phyloP scores from a whole-genome alignment of 164 flowering plant genomes.

The Berberis thunbergii region DNA sequence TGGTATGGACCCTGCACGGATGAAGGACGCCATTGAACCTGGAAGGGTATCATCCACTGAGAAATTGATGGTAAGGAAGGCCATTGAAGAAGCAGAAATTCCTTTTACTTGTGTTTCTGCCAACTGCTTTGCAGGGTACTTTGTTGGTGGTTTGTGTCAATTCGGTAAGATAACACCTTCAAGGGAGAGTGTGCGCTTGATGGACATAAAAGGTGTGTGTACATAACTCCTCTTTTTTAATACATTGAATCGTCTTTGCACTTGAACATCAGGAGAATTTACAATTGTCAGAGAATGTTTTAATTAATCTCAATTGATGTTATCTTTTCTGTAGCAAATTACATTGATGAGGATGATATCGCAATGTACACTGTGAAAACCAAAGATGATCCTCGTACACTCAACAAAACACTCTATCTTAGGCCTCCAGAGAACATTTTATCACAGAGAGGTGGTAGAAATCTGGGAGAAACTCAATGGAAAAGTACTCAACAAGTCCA shows the following conservation, averaged over 20 bases:
- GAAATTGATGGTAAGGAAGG: slow-evolving; percentile 37
- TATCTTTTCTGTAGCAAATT: too few species aligned
- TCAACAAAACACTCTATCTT: too few species aligned
- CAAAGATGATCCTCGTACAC: too few species aligned
- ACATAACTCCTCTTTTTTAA: not conserved
- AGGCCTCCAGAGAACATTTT: too few species aligned
- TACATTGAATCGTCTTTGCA: too few species aligned
- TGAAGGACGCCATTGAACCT: slow-evolving; percentile 34
- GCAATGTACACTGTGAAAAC: too few species aligned
- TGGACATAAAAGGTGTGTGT: slow-evolving; percentile 24
- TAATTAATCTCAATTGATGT: too few species aligned
- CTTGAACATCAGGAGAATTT: too few species aligned
- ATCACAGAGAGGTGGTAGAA: slow-evolving; percentile 31
- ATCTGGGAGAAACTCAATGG: slow-evolving; percentile 58
- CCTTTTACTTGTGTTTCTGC: slow-evolving; percentile 39
- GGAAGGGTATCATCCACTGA: slow-evolving; percentile 42
- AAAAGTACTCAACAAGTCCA: slow-evolving; percentile 30
- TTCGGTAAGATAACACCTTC: slow-evolving; percentile 30
- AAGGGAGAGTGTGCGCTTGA: slow-evolving; percentile 17
- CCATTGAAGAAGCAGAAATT: slow-evolving; percentile 27
- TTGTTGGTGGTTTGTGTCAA: slow-evolving; percentile 32
- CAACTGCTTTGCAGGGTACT: slow-evolving; percentile 41
- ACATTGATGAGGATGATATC: too few species aligned
- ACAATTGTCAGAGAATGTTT: too few species aligned
- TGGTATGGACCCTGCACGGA: slow-evolving; percentile 34